Base-by-base conservation (phyloP, 2,329 filamentous ascomycete genomes). In the Aspergillus ochraceoroseus region DNA sequence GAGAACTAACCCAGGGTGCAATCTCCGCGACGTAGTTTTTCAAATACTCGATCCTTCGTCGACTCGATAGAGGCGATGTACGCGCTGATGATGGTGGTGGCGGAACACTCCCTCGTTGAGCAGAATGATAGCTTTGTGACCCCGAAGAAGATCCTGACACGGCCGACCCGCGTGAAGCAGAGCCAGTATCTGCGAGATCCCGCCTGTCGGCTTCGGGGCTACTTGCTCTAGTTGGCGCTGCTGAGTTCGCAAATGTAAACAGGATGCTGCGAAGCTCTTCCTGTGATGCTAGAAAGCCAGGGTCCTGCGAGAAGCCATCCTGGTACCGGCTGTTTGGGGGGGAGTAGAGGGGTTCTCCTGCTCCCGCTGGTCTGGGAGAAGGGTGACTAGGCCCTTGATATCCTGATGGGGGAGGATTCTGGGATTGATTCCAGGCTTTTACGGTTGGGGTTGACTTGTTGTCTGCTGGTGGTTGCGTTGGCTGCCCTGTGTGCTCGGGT, bases 21-120 rank as follows among this genome's bases (percentile, higher is more conserved):
- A 76, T 70, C 41, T 76, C 68, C 1, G 70, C 67, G 14, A 77
- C 67, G 55, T 74, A 78, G 30, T 75, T 70, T 28, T 71, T 67
- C 23, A 73, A 51, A 34, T 70, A 71, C 30, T 63, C 55, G 3
- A 70, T 48, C 12, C 65, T 52, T 6, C 61, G 55, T 1, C 52
- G 48, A n/a, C 53, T 59, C 0, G 63, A 60, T 11, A 70, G 45
- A 5, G 54, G 50, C 33, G 46, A 52, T 28, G 28, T 55, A 19
- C 36, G 35, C 27, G 35, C 34, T 7, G 17, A 12, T n/a, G 34
- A 19, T 28, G 33, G 11, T 18, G 7, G 7, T 17, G 30, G 8
- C 5, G 6, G 18, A 11, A 13, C n/a, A 17, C 34, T 23, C n/a
- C 36, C 28, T 19, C 36, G 35, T 28, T 31, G 35, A 3, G 29